Base-by-base conservation (phyloP, 768 basidiomycete species). In the Boletus rubropictus region DNA sequence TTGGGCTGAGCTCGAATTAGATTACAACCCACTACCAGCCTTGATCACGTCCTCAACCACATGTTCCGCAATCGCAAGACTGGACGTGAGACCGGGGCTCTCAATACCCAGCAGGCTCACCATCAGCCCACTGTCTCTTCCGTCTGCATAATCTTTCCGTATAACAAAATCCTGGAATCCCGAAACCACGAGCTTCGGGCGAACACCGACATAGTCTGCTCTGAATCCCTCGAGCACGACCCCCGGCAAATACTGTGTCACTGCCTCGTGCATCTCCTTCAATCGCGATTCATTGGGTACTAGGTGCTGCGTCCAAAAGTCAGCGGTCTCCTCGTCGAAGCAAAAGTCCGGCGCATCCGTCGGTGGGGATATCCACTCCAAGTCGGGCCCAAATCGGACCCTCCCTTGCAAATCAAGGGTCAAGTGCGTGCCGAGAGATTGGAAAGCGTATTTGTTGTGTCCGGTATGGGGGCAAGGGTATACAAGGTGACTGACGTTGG, bases 351-450 rank as follows among this genome's bases (percentile, higher is more conserved):
- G 44, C 40, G 58, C 53, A 18, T 53, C 39, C 5, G 63, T 48
- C 21, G 77, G 76, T 3, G 83, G 80, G 3, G 76, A 71, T 55
- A 96, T 73, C 86, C 89, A 90, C 62, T 96, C 86, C 14, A 96
- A 74, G 60, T 97, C 91, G 5, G 95, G 95, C 0, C 95, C 95
- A 65, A 98, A 98, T 25, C 81, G 79, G 43, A 97, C 77, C 51
- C 86, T 85, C 0, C 89, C 87, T 39, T 84, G 77, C 51, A 98
- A 61, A 64, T 93, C 90, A 35, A 97, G 69, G 22, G 91, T 92
- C 21, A 97, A 72, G 68, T 97, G 96, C 10, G 92, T 94, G 3
- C 96, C 95, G 7, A 97, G 74, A 3, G 88, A 87, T 50, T 89
- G 84, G 60, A 95, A 88, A 7, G 80, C 75, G 42, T 84, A 76